phyloP scores from a whole-genome alignment of 2,329 filamentous ascomycete species.

The Colletotrichum scovillei region DNA sequence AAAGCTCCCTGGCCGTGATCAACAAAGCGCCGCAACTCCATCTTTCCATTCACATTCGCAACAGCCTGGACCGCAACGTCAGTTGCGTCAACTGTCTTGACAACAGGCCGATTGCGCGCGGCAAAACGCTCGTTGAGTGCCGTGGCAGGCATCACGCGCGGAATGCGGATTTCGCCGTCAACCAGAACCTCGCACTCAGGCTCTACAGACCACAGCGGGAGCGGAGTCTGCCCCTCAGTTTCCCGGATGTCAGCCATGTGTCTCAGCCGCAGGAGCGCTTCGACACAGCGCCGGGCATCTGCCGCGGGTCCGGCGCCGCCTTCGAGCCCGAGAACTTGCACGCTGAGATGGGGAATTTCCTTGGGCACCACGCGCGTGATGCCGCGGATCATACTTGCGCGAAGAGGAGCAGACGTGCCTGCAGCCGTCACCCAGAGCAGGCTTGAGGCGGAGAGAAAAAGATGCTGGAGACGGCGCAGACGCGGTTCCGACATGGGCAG shows the following conservation, averaged over 20 bases:
- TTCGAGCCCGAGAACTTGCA: not conserved
- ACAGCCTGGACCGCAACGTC: not conserved
- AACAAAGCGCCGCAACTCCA: not conserved
- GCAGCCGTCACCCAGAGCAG: not conserved
- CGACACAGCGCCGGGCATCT: not conserved
- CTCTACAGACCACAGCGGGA: not conserved
- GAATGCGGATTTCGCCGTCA: not conserved
- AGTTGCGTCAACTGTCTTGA: not conserved
- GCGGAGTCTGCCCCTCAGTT: not conserved
- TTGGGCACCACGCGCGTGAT: not conserved
- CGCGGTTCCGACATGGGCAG: not conserved
- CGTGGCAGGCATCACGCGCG: not conserved
- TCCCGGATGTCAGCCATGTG: not conserved
- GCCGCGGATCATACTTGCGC: not conserved
- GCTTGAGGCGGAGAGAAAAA: not conserved
- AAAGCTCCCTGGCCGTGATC: not conserved
- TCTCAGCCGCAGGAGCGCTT: not conserved
- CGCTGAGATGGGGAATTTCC: not conserved
- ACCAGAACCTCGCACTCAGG: not conserved
- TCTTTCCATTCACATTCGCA: not conserved
- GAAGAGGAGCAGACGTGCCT: not conserved
- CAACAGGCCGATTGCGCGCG: not conserved
- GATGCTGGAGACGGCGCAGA: not conserved
- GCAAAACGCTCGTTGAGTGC: not conserved
- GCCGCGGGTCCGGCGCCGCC: not conserved